Evolutionary conservation across 768 basidiomycete species (phyloP), one percentile per base, ranked within the genome.

Genomic region (Tylopilus subfusipes): DNA sequence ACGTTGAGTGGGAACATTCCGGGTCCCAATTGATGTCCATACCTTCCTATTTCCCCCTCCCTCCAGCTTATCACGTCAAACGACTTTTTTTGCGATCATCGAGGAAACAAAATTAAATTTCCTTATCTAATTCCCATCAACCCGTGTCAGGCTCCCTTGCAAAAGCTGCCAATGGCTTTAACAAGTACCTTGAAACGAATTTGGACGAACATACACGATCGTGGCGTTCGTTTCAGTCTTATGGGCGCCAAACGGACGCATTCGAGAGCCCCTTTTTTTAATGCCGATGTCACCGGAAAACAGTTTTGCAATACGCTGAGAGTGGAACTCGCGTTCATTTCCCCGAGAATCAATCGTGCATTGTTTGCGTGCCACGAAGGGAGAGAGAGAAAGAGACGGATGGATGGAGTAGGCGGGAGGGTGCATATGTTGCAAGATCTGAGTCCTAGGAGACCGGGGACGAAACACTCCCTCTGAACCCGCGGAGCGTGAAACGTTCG

Each of bases 171-270:
- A 30, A 11, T 18, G 25, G 5, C 5, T 0, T 21, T 21, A 48
- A 43, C 24, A 25, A 22, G 5, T 14, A 24, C 43, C 48, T 50
- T 55, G 54, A 55, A 55, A 55, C 54, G 14, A 21, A 36, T 18
- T 18, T 6, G 7, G 12, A 7, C 16, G n/a, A 36, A 18, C 39
- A 39, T 39, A 39, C 38, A 19, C 38, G 10, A 3, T 39, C 4
- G 39, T 40, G 39, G 39, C 39, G 21, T 21, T 22, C 13, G 39
- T 40, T 40, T 40, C 39, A 40, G 8, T 22, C 21, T 22, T 22
- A 11, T 13, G 21, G 21, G 39, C 39, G 39, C 12, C 34, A 34
- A 34, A 34, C 16, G 14, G 1, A 34, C 33, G 5, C 14, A 2
- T 34, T 14, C 7, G 34, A 36, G 34, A 36, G 16, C 1, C 34